Conservation (phyloP, 495 filamentous ascomycete species). For the Cladorrhinum samala region DNA sequence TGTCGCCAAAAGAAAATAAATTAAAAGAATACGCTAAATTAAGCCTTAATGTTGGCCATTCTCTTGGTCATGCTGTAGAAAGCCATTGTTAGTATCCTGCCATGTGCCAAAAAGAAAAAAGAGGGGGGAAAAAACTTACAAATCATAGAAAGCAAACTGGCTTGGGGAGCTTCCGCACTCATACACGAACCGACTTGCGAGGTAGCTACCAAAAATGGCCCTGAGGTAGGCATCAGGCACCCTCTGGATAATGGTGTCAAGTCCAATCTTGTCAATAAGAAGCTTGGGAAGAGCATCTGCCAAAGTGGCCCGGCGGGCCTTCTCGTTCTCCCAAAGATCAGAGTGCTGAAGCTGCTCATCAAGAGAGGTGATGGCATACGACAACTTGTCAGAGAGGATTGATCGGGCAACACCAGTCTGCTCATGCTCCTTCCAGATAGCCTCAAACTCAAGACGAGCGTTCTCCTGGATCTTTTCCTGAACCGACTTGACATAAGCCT, state of each 20-base stretch:
- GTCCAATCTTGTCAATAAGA: conserved; percentile 80
- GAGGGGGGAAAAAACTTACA: conserved; percentile 55
- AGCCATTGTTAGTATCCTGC: conserved; percentile 24
- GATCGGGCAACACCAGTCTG: conserved; percentile 71
- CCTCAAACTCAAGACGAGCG: conserved; percentile 89
- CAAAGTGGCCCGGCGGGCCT: conserved; percentile 70
- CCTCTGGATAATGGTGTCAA: conserved; percentile 77
- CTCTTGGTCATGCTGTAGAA: conserved; percentile 41
- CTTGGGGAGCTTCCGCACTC: conserved; percentile 84
- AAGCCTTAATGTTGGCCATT: conserved; percentile 34
- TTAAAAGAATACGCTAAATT: background rate
- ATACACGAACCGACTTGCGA: conserved; percentile 94
- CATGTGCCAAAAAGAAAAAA: background rate
- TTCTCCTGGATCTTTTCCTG: conserved; percentile 86
- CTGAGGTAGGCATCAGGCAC: conserved; percentile 90
- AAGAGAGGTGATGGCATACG: conserved; percentile 83
- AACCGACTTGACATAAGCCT: conserved; percentile 84
- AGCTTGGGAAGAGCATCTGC: conserved; percentile 80
- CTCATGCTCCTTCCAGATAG: conserved; percentile 92
- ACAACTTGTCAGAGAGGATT: conserved; percentile 81
- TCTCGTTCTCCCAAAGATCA: conserved; percentile 80
- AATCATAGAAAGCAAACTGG: conserved; percentile 98
- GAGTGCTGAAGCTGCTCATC: conserved; percentile 93
- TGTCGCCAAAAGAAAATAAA: too few species aligned
- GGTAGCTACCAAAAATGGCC: conserved; percentile 90